A percentile compares a stretch with the other conserved stretches of the same genome.
These are phyloP conservation scores for Dryas octopetala DNA, from an alignment of 306 rosid species.

Conservation along the genomic window DNA sequence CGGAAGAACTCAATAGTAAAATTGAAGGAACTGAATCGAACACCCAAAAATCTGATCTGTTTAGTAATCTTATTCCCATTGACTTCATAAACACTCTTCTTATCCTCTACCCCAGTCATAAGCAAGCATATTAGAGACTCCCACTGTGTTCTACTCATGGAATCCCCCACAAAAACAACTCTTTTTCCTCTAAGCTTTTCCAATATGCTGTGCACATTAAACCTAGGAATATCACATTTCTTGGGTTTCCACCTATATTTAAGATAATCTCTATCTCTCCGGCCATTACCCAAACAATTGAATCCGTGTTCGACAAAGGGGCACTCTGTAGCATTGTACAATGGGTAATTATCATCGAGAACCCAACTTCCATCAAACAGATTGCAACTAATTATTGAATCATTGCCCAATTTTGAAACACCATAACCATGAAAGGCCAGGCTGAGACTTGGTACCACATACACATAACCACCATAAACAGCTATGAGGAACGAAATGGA, in stretches of 20 bases:
- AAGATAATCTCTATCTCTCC: slow-evolving; percentile 62
- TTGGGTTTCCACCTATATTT: slow-evolving; percentile 77
- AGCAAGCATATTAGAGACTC: slow-evolving; percentile 82
- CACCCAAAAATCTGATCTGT: slow-evolving; percentile 65
- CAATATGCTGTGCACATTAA: slow-evolving; percentile 49
- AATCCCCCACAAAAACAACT: slow-evolving; percentile 85
- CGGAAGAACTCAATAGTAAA: slow-evolving; percentile 77
- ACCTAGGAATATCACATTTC: slow-evolving; percentile 52
- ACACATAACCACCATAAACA: slow-evolving; percentile 56
- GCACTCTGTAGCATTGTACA: slow-evolving; percentile 77
- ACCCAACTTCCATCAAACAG: slow-evolving; percentile 70
- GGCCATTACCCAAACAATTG: slow-evolving; percentile 73
- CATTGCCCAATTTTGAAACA: slow-evolving; percentile 20
- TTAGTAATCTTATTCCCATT: slow-evolving; percentile 66
- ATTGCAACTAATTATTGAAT: slow-evolving; percentile 47
- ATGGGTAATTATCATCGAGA: slow-evolving; percentile 43
- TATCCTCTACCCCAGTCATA: slow-evolving; percentile 81
- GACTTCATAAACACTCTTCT: slow-evolving; percentile 69
- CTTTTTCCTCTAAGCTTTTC: slow-evolving; percentile 62
- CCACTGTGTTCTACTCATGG: slow-evolving; percentile 94
- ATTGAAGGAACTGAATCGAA: slow-evolving; percentile 69
- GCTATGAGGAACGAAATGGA: slow-evolving; percentile 60
- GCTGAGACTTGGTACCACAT: slow-evolving; percentile 57
- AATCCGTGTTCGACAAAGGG: slow-evolving; percentile 82
- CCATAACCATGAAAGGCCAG: slow-evolving; percentile 38